Conservation (phyloP, 176 grass and related monocot species). For the Paspalum notatum region DNA sequence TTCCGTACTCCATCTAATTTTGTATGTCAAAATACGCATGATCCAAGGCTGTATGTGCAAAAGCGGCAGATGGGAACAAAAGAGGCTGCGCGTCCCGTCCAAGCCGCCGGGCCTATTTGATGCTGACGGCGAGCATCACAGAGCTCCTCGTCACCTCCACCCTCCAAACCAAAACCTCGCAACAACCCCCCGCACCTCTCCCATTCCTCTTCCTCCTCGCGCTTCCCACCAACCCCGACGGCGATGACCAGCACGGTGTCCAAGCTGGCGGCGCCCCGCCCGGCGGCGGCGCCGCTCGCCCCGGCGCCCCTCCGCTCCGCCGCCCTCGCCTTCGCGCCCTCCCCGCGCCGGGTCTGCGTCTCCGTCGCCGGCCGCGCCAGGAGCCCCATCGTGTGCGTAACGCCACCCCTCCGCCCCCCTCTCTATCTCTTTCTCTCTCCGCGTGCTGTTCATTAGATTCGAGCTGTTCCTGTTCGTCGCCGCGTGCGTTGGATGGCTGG, state of each 20-base stretch:
- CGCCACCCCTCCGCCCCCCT: neutral
- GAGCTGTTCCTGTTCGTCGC: neutral
- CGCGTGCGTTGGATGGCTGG: neutral
- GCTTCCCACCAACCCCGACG: conserved; percentile 36
- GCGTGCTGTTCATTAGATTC: neutral
- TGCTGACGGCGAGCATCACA: neutral
- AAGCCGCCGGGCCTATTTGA: no score
- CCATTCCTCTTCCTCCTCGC: neutral
- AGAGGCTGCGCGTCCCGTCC: no score
- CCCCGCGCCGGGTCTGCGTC: conserved; percentile 45
- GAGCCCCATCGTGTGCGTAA: conserved; percentile 51
- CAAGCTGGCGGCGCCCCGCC: conserved; percentile 52
- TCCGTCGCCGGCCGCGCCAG: conserved; percentile 58
- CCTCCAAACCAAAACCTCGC: conserved; percentile 29
- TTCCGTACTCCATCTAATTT: no score
- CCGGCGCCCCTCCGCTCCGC: conserved; percentile 27
- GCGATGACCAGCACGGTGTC: conserved; percentile 51
- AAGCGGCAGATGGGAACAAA: neutral
- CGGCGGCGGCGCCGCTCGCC: conserved; percentile 9
- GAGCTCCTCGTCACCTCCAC: neutral
- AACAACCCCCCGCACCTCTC: conserved; percentile 39
- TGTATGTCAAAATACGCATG: neutral
- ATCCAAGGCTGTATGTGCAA: rapidly evolving
- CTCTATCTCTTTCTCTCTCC: neutral
- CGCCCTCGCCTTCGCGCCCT: conserved; percentile 34